Evolutionary conservation across 805 yeast species (phyloP).

Genomic region (Pichia exigua): DNA sequence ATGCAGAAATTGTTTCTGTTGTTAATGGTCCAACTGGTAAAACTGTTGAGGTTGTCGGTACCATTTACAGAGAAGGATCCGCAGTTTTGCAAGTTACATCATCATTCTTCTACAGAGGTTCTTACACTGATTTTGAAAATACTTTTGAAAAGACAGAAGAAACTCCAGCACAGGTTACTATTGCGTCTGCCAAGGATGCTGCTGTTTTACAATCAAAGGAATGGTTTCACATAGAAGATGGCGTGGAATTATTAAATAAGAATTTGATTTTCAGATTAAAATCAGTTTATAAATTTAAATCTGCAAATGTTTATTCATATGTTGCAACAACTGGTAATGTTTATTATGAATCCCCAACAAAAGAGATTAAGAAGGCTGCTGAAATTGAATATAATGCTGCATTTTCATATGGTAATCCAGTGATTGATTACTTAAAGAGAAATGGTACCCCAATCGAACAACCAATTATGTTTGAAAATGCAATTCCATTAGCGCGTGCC

Average conservation of each 20-base stretch:
- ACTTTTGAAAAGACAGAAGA: slow-evolving; percentile 86
- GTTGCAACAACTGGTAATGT: slow-evolving; percentile 83
- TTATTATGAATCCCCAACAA: slow-evolving; percentile 82
- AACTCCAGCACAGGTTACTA: slow-evolving; percentile 72
- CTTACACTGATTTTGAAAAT: slow-evolving; percentile 78
- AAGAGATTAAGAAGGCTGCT: slow-evolving; percentile 80
- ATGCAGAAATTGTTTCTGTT: slow-evolving; percentile 82
- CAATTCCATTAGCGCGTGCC: slow-evolving; percentile 71
- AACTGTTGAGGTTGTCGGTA: slow-evolving; percentile 91
- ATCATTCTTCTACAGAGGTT: slow-evolving; percentile 94
- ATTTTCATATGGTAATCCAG: slow-evolving; percentile 94
- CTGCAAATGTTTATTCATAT: slow-evolving; percentile 64
- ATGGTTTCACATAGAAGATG: slow-evolving; percentile 86
- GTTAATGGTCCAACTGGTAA: slow-evolving; percentile 90
- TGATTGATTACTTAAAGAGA: slow-evolving; percentile 84
- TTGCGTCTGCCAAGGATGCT: slow-evolving; percentile 75
- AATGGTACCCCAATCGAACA: slow-evolving; percentile 92
- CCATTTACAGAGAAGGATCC: slow-evolving; percentile 62
- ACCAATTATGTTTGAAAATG: slow-evolving; percentile 82
- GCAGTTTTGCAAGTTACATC: slow-evolving; percentile 93
- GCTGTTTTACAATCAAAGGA: slow-evolving; percentile 93
- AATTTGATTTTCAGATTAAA: slow-evolving; percentile 83
- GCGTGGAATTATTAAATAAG: slow-evolving; percentile 65
- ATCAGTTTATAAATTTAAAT: slow-evolving; percentile 75
- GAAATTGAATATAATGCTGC: slow-evolving; percentile 83